phyloP scores from a whole-genome alignment of 2,329 filamentous ascomycete genomes.

The Periconia sp. region DNA sequence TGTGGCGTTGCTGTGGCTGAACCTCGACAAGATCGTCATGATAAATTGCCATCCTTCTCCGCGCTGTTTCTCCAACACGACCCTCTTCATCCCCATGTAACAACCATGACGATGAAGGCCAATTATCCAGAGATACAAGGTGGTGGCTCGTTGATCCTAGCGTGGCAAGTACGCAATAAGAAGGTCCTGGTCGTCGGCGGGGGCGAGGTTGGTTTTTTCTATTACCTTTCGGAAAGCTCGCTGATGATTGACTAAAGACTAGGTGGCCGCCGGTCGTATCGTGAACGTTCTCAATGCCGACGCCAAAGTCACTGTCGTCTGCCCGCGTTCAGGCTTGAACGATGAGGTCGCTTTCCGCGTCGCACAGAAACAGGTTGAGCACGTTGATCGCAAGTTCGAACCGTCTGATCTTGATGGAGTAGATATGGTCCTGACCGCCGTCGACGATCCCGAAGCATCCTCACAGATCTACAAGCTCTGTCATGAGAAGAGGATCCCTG shows the following conservation, averaged over 20 bases:
- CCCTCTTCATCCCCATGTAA: conserved; percentile 9
- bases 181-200: conserved; percentile 90
- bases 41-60: conserved; percentile 18
- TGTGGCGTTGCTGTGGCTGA: conserved; percentile 9
- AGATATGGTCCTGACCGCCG: conserved; percentile 88
- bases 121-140: conserved; percentile 80
- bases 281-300: conserved; percentile 94
- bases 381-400: conserved; percentile 82
- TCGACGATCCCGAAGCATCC: conserved; percentile 92
- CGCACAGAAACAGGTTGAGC: conserved; percentile 71
- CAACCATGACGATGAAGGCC: conserved; percentile 46
- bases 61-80: conserved; percentile 13
- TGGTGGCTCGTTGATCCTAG: conserved; percentile 89
- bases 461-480: conserved; percentile 90
- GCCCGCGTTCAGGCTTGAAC: conserved; percentile 77
- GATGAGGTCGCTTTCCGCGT: conserved; percentile 85
- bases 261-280: conserved; percentile 96
- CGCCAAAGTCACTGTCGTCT: conserved; percentile 83
- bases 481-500: conserved; percentile 78
- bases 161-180: conserved; percentile 92
- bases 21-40: not conserved
- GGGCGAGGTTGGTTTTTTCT: conserved; percentile 69
- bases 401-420: conserved; percentile 79
- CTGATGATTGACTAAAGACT: conserved; percentile 41
- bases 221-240: conserved; percentile 10